Percentiles rank a stretch among this genome's conserved stretches.
Evolutionary conservation across 192 early-diverging fungal genomes (phyloP).

Genomic region (Coemansia sp.): DNA sequence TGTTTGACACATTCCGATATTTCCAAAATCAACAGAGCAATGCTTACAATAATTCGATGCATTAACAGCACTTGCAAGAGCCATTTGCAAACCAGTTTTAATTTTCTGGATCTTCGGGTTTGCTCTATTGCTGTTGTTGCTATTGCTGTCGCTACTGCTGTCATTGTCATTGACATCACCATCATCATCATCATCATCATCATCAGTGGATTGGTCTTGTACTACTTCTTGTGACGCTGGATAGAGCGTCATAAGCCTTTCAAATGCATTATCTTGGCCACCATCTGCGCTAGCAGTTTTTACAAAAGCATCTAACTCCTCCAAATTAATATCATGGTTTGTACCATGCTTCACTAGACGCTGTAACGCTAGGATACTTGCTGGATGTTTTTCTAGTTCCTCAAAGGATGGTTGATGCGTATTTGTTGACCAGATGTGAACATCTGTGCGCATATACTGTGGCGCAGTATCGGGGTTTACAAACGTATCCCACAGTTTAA

Average conservation of each 20-base stretch:
- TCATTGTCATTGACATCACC: background rate
- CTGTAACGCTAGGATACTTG: background rate
- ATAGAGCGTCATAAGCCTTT: background rate
- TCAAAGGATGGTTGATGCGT: slow-evolving; percentile 1
- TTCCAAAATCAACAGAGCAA: background rate
- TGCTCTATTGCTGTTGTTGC: background rate
- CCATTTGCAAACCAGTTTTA: no score
- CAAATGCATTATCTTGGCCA: background rate
- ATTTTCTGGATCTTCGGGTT: background rate
- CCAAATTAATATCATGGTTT: background rate
- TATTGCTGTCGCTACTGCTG: background rate
- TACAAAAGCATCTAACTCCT: background rate
- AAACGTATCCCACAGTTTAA: slow-evolving; percentile 27
- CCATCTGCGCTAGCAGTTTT: background rate
- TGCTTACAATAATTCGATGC: background rate
- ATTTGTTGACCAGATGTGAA: slow-evolving; percentile 11
- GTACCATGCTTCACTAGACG: background rate
- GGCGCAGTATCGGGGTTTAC: slow-evolving; percentile 21
- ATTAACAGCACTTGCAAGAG: background rate
- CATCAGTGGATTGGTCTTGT: background rate
- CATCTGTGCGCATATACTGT: slow-evolving; percentile 22
- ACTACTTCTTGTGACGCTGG: background rate
- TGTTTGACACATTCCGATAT: slow-evolving; percentile 4
- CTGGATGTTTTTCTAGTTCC: slow-evolving; percentile 8
- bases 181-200: background rate